Percentiles rank a stretch among this genome's conserved stretches.
phyloP scores from a whole-genome alignment of 225 moss, liverwort and hornwort species.

The Physcomitrellopsis africana region DNA sequence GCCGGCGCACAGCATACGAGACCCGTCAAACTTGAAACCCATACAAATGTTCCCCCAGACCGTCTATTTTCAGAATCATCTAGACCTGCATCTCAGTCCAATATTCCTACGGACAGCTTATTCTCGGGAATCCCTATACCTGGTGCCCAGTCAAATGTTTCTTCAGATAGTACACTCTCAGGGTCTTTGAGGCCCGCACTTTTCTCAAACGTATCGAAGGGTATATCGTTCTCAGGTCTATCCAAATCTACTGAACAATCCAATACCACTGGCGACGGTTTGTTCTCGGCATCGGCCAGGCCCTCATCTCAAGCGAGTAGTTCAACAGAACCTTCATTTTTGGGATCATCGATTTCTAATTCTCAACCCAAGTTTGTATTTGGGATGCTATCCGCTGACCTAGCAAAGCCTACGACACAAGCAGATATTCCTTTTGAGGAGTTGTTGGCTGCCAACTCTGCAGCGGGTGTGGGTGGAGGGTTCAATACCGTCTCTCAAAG shows the following conservation, averaged over 20 bases:
- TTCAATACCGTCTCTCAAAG: conserved; percentile 1
- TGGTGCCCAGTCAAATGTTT: conserved; percentile 38
- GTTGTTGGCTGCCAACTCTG: conserved; percentile 25
- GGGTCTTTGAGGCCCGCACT: conserved; percentile 20
- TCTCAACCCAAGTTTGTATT: neutral
- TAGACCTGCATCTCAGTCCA: conserved; percentile 19
- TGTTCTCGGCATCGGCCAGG: conserved; percentile 19
- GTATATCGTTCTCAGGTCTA: neutral
- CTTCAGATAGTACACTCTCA: conserved; percentile 25
- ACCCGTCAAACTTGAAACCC: conserved; percentile 35
- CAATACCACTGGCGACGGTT: conserved; percentile 19
- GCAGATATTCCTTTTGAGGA: conserved; percentile 33
- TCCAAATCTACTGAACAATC: conserved; percentile 30
- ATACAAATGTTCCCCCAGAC: conserved; percentile 29
- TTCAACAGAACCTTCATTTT: conserved; percentile 23
- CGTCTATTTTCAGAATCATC: conserved; percentile 22
- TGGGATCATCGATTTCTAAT: conserved; percentile 12
- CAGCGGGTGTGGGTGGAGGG: conserved; percentile 15
- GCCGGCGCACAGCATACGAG: conserved; percentile 49
- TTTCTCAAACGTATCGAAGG: conserved; percentile 6
- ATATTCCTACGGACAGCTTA: conserved; percentile 11
- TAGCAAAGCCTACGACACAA: conserved; percentile 13
- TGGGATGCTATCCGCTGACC: conserved; percentile 1
- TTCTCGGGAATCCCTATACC: conserved; percentile 27
- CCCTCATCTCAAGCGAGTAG: conserved; percentile 24